Percentiles rank a stretch among this genome's conserved stretches.
These are phyloP conservation scores for Fusarium concolor DNA, from an alignment of 2,329 filamentous ascomycete genomes.

Conservation along the genomic window DNA sequence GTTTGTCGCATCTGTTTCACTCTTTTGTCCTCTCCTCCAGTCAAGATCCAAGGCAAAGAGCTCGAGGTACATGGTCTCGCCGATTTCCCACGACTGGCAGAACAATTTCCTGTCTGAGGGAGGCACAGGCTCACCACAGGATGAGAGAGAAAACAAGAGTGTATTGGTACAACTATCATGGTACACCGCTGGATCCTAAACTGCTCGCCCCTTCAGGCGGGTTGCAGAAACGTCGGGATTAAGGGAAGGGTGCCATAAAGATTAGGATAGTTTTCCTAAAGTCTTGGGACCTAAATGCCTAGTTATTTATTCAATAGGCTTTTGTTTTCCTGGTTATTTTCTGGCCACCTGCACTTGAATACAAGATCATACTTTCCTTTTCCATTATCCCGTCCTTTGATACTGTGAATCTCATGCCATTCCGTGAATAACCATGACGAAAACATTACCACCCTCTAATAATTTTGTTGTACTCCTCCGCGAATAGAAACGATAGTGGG, in stretches of 20 bases:
- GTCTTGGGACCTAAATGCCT: too few relatives aligned
- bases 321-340: too few relatives aligned
- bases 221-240: too few relatives aligned
- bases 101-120: slow-evolving; percentile 21
- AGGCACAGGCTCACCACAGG: neutral
- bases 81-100: slow-evolving; percentile 36
- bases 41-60: slow-evolving; percentile 36
- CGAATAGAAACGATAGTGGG: slow-evolving; percentile 46
- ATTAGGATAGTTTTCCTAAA: too few relatives aligned
- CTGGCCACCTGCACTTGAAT: neutral
- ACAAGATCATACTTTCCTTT: neutral
- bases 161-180: neutral
- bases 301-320: too few relatives aligned
- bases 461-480: slow-evolving; percentile 18
- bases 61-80: slow-evolving; percentile 40
- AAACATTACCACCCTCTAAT: slow-evolving; percentile 23
- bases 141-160: neutral
- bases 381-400: neutral
- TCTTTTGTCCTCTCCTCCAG: slow-evolving; percentile 32
- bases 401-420: neutral
- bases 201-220: neutral
- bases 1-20: slow-evolving; percentile 40
- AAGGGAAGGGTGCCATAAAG: too few relatives aligned
- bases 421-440: neutral
- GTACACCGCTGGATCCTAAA: neutral